phyloP scores from a whole-genome alignment of 331 rosid genomes.

The Rhamnella rubrinervis region DNA sequence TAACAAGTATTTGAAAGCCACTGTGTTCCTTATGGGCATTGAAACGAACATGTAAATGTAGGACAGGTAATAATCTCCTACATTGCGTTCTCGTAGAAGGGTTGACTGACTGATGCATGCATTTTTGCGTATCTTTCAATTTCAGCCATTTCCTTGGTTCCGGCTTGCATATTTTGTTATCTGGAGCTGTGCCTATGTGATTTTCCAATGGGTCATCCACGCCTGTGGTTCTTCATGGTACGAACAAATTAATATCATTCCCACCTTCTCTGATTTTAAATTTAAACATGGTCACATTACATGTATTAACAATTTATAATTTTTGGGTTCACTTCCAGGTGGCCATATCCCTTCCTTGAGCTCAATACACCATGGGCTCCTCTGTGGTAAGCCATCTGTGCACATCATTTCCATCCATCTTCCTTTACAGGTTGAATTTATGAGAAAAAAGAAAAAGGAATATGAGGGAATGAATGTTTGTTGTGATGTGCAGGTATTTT shows the following conservation, averaged over 20 bases:
- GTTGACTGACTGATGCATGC: neutral
- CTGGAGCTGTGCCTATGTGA: slow-evolving; percentile 61
- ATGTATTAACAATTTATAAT: neutral
- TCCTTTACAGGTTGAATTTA: neutral
- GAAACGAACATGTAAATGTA: too few relatives aligned
- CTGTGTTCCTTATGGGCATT: neutral
- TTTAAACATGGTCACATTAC: neutral
- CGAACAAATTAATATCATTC: neutral
- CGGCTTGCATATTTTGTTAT: slow-evolving; percentile 66
- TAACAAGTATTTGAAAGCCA: neutral
- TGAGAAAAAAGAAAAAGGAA: neutral
- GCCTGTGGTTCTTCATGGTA: slow-evolving; percentile 52
- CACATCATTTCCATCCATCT: too few relatives aligned
- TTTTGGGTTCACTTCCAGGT: slow-evolving; percentile 42
- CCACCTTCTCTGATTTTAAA: neutral
- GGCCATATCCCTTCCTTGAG: slow-evolving; percentile 85
- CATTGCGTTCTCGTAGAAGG: neutral
- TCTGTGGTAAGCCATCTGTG: slow-evolving; percentile 44
- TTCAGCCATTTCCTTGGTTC: slow-evolving; percentile 79
- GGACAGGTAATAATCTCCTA: too few relatives aligned
- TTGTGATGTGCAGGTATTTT: slow-evolving; percentile 49
- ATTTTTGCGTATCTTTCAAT: slow-evolving; percentile 1
- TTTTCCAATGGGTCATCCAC: slow-evolving; percentile 66
- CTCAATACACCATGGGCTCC: slow-evolving; percentile 61
- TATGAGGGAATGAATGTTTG: neutral